These are phyloP conservation scores for Claviceps arundinis DNA, from an alignment of 2,329 filamentous ascomycete species.

Conservation along the genomic window DNA sequence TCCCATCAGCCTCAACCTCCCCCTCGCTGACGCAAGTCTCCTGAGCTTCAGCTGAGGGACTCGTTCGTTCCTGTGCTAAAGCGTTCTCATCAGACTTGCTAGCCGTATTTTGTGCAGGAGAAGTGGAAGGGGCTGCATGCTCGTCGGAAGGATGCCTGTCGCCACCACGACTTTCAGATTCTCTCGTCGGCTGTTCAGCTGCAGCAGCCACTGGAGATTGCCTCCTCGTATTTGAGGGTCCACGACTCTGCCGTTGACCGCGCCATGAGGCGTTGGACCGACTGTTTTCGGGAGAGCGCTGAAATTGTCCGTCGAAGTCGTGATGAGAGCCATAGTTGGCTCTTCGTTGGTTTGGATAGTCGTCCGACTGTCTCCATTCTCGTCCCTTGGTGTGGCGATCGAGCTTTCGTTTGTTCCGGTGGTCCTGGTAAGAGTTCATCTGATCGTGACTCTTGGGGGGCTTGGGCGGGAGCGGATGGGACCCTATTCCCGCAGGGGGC, in stretches of 20 bases:
- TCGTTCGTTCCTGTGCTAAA: neutral
- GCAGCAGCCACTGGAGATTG: neutral
- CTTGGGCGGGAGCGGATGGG: slow-evolving; percentile 19
- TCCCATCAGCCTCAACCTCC: neutral
- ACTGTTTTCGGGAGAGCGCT: slow-evolving; percentile 1
- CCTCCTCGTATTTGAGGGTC: neutral
- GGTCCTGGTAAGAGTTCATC: slow-evolving; percentile 15
- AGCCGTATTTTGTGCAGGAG: neutral
- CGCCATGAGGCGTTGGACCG: slow-evolving; percentile 1
- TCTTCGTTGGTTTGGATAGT: neutral
- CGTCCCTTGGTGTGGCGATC: slow-evolving; percentile 20
- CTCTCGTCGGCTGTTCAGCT: neutral
- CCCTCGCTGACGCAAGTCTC: too few species aligned
- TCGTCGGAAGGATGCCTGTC: neutral
- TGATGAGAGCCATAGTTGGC: neutral
- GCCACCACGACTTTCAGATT: neutral
- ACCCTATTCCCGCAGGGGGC: slow-evolving; percentile 5
- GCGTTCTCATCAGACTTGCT: neutral
- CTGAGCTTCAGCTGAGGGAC: neutral
- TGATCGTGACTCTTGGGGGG: slow-evolving; percentile 17
- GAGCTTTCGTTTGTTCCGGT: slow-evolving; percentile 18
- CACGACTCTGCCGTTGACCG: slow-evolving; percentile 2
- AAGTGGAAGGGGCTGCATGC: neutral
- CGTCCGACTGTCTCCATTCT: slow-evolving; percentile 10
- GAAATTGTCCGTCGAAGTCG: neutral